Conservation (phyloP, 768 basidiomycete genomes). For the Rhodotorula diobovata region DNA sequence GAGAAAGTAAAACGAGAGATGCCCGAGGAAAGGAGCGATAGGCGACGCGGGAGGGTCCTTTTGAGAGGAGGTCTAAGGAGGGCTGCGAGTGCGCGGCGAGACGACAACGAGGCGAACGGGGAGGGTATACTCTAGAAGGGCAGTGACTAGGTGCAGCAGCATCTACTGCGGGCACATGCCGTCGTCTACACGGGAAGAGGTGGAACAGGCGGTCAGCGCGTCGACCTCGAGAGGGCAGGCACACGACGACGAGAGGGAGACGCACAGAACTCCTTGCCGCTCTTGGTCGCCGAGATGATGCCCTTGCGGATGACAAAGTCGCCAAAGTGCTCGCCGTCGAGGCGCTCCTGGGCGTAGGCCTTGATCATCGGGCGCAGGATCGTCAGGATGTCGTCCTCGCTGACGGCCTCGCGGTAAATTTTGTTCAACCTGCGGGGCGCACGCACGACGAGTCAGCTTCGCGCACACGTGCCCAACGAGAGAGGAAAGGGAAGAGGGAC, state of each 20-base stretch:
- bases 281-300: slow-evolving; percentile 75
- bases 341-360: slow-evolving; percentile 78
- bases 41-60: neutral
- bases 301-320: slow-evolving; percentile 91
- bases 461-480: neutral
- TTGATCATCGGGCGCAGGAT: slow-evolving; percentile 93
- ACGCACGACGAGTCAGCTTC: neutral
- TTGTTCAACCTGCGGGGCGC: slow-evolving; percentile 62
- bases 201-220: neutral
- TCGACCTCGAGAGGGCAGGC: too few relatives aligned
- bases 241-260: neutral
- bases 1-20: neutral
- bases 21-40: neutral
- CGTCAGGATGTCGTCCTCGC: slow-evolving; percentile 53
- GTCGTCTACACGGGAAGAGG: slow-evolving; percentile 23
- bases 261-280: slow-evolving; percentile 55
- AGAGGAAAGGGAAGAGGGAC: neutral
- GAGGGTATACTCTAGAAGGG: neutral
- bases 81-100: neutral
- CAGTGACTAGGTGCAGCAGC: neutral
- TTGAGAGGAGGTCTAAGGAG: neutral
- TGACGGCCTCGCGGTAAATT: slow-evolving; percentile 64
- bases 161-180: slow-evolving; percentile 23
- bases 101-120: neutral
- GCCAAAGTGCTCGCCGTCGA: slow-evolving; percentile 85